Evolutionary conservation across 495 filamentous ascomycete genomes (phyloP).

Genomic region (Lasiosphaeria ovina): DNA sequence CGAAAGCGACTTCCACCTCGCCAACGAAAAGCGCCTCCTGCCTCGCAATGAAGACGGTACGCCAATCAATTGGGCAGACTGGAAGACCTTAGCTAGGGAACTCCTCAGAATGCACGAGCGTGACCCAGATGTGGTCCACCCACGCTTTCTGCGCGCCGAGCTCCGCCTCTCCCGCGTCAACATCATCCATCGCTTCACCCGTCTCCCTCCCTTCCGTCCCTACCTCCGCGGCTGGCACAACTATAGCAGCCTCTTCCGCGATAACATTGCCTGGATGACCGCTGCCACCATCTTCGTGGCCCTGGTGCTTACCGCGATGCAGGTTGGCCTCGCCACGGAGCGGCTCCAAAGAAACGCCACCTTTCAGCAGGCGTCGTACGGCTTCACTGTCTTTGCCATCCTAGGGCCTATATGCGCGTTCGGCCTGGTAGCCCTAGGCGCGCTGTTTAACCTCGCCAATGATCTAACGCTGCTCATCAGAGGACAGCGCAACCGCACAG

Average conservation of each 20-base stretch:
- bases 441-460: slow-evolving; percentile 8
- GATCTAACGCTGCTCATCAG: slow-evolving; percentile 7
- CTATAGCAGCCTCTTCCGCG: slow-evolving; percentile 41
- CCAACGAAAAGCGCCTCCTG: slow-evolving; percentile 30
- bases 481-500: neutral
- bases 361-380: neutral
- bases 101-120: slow-evolving; percentile 4
- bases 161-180: neutral
- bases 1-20: slow-evolving; percentile 41
- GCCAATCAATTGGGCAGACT: slow-evolving; percentile 8
- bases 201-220: neutral
- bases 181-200: slow-evolving; percentile 3
- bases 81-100: slow-evolving; percentile 12
- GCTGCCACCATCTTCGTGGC: slow-evolving; percentile 50
- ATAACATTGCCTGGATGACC: slow-evolving; percentile 48
- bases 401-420: neutral
- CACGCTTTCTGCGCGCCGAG: slow-evolving; percentile 7
- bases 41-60: slow-evolving; percentile 17
- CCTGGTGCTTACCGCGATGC: slow-evolving; percentile 57
- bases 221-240: slow-evolving; percentile 21
- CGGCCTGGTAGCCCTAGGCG: slow-evolving; percentile 2
- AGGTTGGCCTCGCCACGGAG: slow-evolving; percentile 47
- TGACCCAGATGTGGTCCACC: neutral
- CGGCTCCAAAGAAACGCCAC: slow-evolving; percentile 1
- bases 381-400: slow-evolving; percentile 6